A percentile compares a stretch with the other conserved stretches of the same genome.
Evolutionary conservation across 495 filamentous ascomycete species (phyloP).

Genomic region (Durotheca rogersii): DNA sequence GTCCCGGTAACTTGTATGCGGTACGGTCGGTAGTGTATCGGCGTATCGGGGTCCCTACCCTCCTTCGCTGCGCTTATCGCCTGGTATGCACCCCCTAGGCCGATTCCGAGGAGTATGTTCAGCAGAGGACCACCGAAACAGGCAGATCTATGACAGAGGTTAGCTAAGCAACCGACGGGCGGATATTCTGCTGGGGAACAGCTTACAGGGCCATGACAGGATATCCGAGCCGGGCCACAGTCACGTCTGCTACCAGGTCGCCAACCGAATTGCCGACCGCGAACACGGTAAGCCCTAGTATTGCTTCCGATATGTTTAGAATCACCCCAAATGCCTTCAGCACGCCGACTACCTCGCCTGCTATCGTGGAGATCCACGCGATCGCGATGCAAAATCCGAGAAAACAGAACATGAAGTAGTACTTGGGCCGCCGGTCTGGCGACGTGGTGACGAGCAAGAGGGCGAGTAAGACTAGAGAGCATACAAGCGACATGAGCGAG

Average conservation of each 20-base stretch:
- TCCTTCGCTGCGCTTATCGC: constrained; percentile 61
- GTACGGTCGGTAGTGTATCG: constrained; percentile 61
- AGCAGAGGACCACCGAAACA: constrained; percentile 98
- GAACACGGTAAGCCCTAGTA: constrained; percentile 93
- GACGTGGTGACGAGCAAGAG: constrained; percentile 65
- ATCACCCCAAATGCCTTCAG: constrained; percentile 94
- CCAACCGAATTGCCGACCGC: constrained; percentile 95
- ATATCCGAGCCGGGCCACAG: constrained; percentile 87
- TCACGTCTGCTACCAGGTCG: constrained; percentile 92
- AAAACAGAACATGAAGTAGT: constrained; percentile 77
- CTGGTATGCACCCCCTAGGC: constrained; percentile 84
- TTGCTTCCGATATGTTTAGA: constrained; percentile 89
- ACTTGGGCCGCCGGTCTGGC: constrained; percentile 57
- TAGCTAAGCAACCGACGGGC: constrained; percentile 9
- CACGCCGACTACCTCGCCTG: constrained; percentile 92
- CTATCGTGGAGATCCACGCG: constrained; percentile 94
- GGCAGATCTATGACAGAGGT: constrained; percentile 57
- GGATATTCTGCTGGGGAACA: constrained; percentile 1
- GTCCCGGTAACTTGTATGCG: constrained; percentile 80
- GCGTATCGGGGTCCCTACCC: constrained; percentile 57
- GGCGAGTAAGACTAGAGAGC: constrained; percentile 64
- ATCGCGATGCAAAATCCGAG: constrained; percentile 90
- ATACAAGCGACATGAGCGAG: constrained; percentile 66
- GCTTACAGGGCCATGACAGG: constrained; percentile 89
- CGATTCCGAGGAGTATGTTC: constrained; percentile 94